Evolutionary conservation across 495 filamentous ascomycete species (phyloP).

Genomic region (Trichodelitschia bisporula): DNA sequence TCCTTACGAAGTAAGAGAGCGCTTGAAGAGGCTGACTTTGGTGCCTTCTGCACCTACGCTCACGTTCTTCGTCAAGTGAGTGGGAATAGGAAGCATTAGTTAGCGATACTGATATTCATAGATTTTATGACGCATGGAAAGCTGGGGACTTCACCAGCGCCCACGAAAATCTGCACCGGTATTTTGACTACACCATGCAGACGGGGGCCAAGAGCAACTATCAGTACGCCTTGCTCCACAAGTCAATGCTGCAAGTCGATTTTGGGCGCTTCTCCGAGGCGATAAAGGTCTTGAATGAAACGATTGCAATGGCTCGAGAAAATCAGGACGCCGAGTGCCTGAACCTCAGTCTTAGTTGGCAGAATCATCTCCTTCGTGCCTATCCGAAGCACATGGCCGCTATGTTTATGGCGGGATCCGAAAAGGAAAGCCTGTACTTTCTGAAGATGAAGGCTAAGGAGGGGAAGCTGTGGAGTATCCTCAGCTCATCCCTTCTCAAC

Average conservation of each 20-base stretch:
- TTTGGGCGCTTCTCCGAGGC: slow-evolving; percentile 83
- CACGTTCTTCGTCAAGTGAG: neutral
- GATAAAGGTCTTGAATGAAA: slow-evolving; percentile 79
- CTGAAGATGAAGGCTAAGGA: slow-evolving; percentile 78
- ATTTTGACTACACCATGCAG: slow-evolving; percentile 95
- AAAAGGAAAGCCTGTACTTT: slow-evolving; percentile 60
- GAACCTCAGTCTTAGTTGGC: slow-evolving; percentile 89
- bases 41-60: neutral
- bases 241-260: slow-evolving; percentile 82
- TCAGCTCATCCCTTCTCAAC: slow-evolving; percentile 64
- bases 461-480: slow-evolving; percentile 61
- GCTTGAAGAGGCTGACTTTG: neutral
- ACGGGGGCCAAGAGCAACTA: slow-evolving; percentile 66
- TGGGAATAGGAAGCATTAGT: no score
- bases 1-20: slow-evolving; percentile 32
- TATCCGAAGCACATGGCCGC: slow-evolving; percentile 54
- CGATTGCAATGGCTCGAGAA: slow-evolving; percentile 72
- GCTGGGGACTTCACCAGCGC: slow-evolving; percentile 75
- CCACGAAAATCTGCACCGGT: slow-evolving; percentile 79
- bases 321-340: slow-evolving; percentile 79
- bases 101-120: slow-evolving; percentile 8
- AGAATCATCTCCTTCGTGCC: slow-evolving; percentile 80
- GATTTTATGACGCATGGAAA: slow-evolving; percentile 77
- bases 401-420: slow-evolving; percentile 42
- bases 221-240: slow-evolving; percentile 86